Evolutionary conservation across 2,329 filamentous ascomycete species (phyloP).

Genomic region (Chlorencoelia australis): DNA sequence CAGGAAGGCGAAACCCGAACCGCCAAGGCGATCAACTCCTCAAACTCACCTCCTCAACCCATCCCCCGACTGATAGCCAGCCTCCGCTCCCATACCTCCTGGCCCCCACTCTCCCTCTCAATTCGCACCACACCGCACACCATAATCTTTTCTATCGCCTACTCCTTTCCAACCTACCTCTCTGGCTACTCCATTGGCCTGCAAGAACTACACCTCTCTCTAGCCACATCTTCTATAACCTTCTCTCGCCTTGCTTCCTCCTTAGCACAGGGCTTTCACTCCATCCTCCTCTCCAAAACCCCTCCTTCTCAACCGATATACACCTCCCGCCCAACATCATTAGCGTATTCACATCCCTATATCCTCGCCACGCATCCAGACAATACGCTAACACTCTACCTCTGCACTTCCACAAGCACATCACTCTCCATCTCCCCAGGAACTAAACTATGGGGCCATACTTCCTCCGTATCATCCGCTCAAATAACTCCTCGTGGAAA

Average conservation of each 20-base stretch:
- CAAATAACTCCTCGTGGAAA: slow-evolving; percentile 60
- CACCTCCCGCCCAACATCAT: slow-evolving; percentile 15
- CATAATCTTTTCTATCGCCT: slow-evolving; percentile 76
- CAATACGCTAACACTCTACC: slow-evolving; percentile 61
- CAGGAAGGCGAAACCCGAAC: no score
- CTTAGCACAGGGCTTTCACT: not conserved
- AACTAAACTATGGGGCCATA: slow-evolving; percentile 61
- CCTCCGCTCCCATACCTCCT: slow-evolving; percentile 69
- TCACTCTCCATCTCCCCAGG: slow-evolving; percentile 48
- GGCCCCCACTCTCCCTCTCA: slow-evolving; percentile 71
- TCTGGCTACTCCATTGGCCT: slow-evolving; percentile 83
- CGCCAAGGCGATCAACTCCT: no score
- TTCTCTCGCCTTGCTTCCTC: slow-evolving; percentile 2
- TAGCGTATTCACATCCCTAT: slow-evolving; percentile 52
- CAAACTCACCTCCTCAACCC: no score
- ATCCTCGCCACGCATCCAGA: slow-evolving; percentile 59
- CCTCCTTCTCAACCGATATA: not conserved
- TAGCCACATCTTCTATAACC: not conserved
- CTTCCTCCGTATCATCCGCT: slow-evolving; percentile 56
- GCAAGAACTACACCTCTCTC: slow-evolving; percentile 67
- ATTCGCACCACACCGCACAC: slow-evolving; percentile 56
- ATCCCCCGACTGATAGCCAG: slow-evolving; percentile 59
- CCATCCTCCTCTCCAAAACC: not conserved
- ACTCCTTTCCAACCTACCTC: slow-evolving; percentile 65
- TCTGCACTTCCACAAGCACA: slow-evolving; percentile 51